phyloP scores from a whole-genome alignment of 73 alveolate genomes.

The Paramecium primaurelia region DNA sequence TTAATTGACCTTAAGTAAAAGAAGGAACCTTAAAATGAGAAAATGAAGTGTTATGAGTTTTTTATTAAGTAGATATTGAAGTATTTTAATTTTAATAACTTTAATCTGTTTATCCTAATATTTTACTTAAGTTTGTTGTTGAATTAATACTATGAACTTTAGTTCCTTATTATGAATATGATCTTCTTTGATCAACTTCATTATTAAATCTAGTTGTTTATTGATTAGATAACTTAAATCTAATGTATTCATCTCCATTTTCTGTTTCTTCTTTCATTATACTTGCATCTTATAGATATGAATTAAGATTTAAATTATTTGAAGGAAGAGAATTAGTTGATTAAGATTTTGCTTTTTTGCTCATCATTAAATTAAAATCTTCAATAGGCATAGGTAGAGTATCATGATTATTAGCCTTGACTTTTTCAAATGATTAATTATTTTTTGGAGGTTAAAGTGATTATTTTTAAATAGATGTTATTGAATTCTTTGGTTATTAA shows the following conservation, averaged over 20 bases:
- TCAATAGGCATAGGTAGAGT: constrained; percentile 12
- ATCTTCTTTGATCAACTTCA: constrained; percentile 14
- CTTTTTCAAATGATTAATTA: constrained; percentile 18
- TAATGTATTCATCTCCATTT: neutral
- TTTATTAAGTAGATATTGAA: neutral
- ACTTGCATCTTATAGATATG: constrained; percentile 29
- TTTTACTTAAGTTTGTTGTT: neutral
- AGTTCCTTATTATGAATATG: constrained; percentile 12
- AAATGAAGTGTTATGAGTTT: constrained; percentile 35
- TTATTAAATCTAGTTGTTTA: neutral
- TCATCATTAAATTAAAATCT: constrained; percentile 3
- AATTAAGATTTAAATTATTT: neutral
- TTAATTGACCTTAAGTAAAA: neutral
- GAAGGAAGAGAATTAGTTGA: constrained; percentile 1
- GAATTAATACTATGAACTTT: neutral
- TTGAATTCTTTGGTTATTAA: neutral
- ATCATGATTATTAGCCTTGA: neutral
- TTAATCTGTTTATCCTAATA: neutral
- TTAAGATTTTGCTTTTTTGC: constrained; percentile 28
- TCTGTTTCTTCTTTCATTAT: neutral
- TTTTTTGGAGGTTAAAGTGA: neutral
- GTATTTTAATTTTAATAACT: constrained; percentile 31
- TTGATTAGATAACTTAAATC: constrained; percentile 3
- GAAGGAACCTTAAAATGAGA: constrained; percentile 17
- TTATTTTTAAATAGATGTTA: neutral